phyloP scores from a whole-genome alignment of 2,329 filamentous ascomycete species.

The Phialophora verrucosa region DNA sequence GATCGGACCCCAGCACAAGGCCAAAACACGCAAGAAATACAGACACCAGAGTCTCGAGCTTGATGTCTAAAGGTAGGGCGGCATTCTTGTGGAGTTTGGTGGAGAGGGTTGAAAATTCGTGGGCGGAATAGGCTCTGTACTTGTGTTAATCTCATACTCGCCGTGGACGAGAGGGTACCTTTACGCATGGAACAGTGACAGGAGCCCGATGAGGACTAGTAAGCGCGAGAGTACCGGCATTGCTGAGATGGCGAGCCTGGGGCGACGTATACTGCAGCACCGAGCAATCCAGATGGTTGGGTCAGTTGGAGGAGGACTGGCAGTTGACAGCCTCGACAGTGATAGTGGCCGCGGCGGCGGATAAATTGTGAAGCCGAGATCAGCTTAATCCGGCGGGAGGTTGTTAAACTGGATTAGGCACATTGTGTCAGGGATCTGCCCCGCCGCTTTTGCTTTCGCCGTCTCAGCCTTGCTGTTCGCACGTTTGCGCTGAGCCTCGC shows the following conservation, averaged over 20 bases:
- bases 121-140: slow-evolving; percentile 88
- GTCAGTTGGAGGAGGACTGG: neutral
- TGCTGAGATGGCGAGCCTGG: slow-evolving; percentile 16
- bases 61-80: slow-evolving; percentile 79
- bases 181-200: slow-evolving; percentile 88
- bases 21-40: slow-evolving; percentile 82
- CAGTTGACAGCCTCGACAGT: neutral
- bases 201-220: slow-evolving; percentile 73
- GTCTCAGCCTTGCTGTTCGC: neutral
- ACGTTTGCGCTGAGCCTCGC: neutral
- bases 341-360: neutral
- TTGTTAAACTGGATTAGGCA: neutral
- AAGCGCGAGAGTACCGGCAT: slow-evolving; percentile 73
- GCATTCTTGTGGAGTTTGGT: slow-evolving; percentile 40
- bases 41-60: slow-evolving; percentile 81
- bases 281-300: too few species aligned
- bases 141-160: slow-evolving; percentile 32
- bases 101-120: slow-evolving; percentile 80
- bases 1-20: slow-evolving; percentile 76
- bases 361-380: slow-evolving; percentile 2
- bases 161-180: slow-evolving; percentile 43
- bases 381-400: neutral
- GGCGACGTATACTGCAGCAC: neutral
- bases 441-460: neutral
- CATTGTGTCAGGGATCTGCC: neutral